Base-by-base conservation (phyloP, 2,329 filamentous ascomycete genomes). In the Trichothecium roseum region DNA sequence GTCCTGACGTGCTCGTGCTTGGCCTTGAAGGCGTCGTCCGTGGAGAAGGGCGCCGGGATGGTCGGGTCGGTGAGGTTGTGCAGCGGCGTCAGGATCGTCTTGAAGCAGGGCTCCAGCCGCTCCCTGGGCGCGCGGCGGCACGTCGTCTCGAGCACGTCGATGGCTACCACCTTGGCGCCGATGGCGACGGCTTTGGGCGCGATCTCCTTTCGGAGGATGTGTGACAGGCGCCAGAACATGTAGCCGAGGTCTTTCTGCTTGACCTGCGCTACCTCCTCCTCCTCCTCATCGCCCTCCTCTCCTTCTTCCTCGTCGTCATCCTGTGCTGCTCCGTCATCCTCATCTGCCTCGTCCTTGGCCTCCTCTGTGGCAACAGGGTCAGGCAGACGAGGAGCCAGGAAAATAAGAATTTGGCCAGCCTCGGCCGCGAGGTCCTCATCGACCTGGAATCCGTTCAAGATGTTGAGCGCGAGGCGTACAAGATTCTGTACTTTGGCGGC, bases 31-130 rank as follows among this genome's bases (percentile, higher is more conserved):
- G 63, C 54, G 38, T 80, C 74, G 47, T 89, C 83, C 5, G 73
- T 73, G 17, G 81, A 83, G 43, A 77, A 78, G 0, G 85, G 84
- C 12, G 72, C 62, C 0, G 81, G 74, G 34, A 89, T 86, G 2
- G 74, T 74, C 2, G 81, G 69, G 53, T 95, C 87, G 0, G 87
- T 93, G 27, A 98, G 65, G 52, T 91, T 84, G 52, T 89, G 80
- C 5, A 96, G 70, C 0, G 73, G 72, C 10, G 65, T 59, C 28
- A 78, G 62, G 22, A 77, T 60, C 1, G 65, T 66, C 43, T 78
- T 72, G 14, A 93, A 65, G 1, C 78, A 81, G 0, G 76, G 69
- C 2, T 63, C 54, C 8, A 89, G 66, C 3, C 74, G 64, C 3
- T 69, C 60, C 1, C 61, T 51, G 1, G 78, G 63, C 2, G 84